Conservation (phyloP, 192 early-diverging fungal species). For the Mycoemilia scoparia region DNA sequence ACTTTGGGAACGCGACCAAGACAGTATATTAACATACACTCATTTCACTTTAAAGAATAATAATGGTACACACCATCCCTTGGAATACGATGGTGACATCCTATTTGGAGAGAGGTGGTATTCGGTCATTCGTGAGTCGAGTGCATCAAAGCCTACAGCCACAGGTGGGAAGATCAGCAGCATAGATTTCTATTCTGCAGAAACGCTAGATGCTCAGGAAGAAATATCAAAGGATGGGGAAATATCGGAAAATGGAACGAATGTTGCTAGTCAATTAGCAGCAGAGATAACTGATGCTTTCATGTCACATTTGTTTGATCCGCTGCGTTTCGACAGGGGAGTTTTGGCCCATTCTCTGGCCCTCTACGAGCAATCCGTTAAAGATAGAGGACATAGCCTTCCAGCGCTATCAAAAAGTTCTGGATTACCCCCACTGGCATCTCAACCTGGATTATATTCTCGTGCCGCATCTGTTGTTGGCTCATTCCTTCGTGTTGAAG, state of each 20-base stretch:
- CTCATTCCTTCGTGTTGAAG: slow-evolving; percentile 10
- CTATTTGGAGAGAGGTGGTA: slow-evolving; percentile 24
- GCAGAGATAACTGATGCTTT: slow-evolving; percentile 16
- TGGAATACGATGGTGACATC: slow-evolving; percentile 14
- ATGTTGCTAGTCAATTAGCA: slow-evolving; percentile 7
- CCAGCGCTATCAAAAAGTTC: neutral
- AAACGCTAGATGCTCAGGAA: too few species aligned
- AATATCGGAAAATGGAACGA: neutral
- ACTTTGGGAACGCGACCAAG: slow-evolving; percentile 24
- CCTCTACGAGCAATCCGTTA: slow-evolving; percentile 11
- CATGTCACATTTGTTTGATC: slow-evolving; percentile 22
- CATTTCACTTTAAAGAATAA: slow-evolving; percentile 12
- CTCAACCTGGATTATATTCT: slow-evolving; percentile 11
- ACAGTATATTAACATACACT: slow-evolving; percentile 15
- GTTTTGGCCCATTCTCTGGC: slow-evolving; percentile 17
- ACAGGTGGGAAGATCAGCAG: slow-evolving; percentile 15
- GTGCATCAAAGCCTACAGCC: slow-evolving; percentile 6
- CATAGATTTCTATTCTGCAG: slow-evolving; percentile 2
- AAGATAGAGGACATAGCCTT: slow-evolving; percentile 15
- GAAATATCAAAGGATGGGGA: neutral
- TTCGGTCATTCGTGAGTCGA: slow-evolving; percentile 12
- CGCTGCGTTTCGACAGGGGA: slow-evolving; percentile 15
- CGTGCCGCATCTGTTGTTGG: slow-evolving; percentile 13
- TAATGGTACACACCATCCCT: too few species aligned
- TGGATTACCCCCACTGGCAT: neutral